Percentiles rank a stretch among this genome's conserved stretches.
Evolutionary conservation across 208 protist species (phyloP).

Genomic region (Acanthamoeba quina): DNA sequence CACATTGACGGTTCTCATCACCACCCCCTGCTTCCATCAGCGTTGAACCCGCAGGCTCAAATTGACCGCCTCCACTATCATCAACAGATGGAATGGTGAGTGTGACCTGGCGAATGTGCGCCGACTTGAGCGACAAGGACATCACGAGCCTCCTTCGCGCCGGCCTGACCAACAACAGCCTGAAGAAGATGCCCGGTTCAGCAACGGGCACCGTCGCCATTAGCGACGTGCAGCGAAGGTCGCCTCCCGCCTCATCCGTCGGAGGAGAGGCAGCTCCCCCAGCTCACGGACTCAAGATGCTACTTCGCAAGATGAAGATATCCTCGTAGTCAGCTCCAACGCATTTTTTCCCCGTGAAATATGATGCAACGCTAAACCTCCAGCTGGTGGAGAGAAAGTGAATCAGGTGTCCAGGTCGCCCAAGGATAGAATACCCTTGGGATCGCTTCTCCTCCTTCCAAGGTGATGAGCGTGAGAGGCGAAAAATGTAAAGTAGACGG

Average conservation of each 20-base stretch:
- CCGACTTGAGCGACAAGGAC: neutral
- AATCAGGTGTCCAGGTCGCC: no score
- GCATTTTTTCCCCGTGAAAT: no score
- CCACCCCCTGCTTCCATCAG: neutral
- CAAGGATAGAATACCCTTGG: no score
- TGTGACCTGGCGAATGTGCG: neutral
- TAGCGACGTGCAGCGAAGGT: neutral
- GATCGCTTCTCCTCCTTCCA: no score
- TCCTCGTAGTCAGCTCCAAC: neutral
- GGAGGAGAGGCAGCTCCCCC: neutral
- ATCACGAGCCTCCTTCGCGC: neutral
- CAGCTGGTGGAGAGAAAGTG: no score
- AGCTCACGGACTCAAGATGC: neutral
- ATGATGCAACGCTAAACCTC: no score
- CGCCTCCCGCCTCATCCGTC: neutral
- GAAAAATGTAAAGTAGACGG: neutral
- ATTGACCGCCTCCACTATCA: neutral
- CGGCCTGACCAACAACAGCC: neutral
- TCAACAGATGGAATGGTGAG: neutral
- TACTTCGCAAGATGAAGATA: conserved; percentile 30
- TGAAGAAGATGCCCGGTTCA: conserved; percentile 23
- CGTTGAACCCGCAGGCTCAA: no score
- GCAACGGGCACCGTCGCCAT: neutral
- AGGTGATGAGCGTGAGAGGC: neutral
- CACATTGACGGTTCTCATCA: neutral